Percentiles rank a stretch among this genome's conserved stretches.
Conservation (phyloP, 2,329 filamentous ascomycete genomes). For the Calonectria naviculata region DNA sequence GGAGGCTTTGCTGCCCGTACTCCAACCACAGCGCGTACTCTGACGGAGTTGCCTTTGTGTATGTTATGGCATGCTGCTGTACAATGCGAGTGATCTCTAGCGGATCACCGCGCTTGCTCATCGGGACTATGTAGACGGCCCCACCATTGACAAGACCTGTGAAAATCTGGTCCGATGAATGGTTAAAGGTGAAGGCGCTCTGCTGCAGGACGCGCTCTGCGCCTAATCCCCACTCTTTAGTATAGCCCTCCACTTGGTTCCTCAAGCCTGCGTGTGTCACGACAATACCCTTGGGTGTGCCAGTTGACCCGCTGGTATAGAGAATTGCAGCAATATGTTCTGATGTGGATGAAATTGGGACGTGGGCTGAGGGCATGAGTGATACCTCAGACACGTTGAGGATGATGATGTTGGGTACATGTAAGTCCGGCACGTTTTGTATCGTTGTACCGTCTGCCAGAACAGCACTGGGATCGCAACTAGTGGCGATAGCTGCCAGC, state of each 20-base stretch:
- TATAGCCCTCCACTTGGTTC: background rate
- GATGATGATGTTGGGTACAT: background rate
- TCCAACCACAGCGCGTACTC: background rate
- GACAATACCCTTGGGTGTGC: background rate
- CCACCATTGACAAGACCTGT: background rate
- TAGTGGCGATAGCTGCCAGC: slow-evolving; percentile 26
- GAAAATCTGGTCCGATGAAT: background rate
- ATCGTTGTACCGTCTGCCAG: background rate
- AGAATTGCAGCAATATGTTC: background rate
- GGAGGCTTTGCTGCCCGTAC: background rate
- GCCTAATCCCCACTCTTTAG: background rate
- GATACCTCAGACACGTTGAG: background rate
- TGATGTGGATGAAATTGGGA: background rate
- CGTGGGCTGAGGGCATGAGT: background rate
- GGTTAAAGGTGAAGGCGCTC: background rate
- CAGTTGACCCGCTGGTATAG: background rate
- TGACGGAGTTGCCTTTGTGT: background rate
- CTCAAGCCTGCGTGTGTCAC: background rate
- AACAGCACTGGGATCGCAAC: background rate
- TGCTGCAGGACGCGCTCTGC: background rate
- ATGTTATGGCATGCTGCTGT: background rate
- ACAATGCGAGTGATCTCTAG: background rate
- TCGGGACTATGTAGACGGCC: background rate
- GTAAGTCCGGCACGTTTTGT: background rate
- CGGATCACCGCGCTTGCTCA: background rate